Evolutionary conservation across 2,329 filamentous ascomycete species (phyloP).

Genomic region (Ascochyta pisi): DNA sequence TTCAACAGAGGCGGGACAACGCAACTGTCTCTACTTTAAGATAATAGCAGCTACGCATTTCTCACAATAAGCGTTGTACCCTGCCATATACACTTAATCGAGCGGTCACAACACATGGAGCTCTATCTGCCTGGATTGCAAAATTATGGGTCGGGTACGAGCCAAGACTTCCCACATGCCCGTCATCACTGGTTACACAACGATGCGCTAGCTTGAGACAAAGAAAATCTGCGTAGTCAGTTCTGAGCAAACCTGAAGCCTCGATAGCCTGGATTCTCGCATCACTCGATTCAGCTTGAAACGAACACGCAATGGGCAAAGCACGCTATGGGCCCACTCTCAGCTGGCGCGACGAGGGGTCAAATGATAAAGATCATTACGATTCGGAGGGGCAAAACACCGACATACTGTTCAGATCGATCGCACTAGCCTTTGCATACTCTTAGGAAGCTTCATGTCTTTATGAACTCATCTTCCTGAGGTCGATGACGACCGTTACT

Average conservation of each 20-base stretch:
- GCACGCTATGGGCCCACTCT: constrained; percentile 1
- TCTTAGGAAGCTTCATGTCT: background rate
- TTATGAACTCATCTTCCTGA: background rate
- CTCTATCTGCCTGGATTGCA: constrained; percentile 10
- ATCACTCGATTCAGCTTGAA: constrained; percentile 9
- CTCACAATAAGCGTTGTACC: background rate
- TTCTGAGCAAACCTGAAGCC: constrained; percentile 4
- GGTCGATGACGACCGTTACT: background rate
- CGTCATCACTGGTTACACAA: constrained; percentile 34
- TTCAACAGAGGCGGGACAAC: background rate
- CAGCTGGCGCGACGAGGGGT: constrained; percentile 8
- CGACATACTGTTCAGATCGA: background rate
- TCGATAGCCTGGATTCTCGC: constrained; percentile 2
- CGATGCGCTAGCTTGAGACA: constrained; percentile 20
- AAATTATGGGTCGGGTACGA: constrained; percentile 26
- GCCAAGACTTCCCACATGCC: constrained; percentile 29
- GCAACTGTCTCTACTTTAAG: no score
- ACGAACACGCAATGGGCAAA: background rate
- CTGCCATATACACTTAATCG: background rate
- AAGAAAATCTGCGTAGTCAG: constrained; percentile 22
- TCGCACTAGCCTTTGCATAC: background rate
- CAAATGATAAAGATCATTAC: background rate
- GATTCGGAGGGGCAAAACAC: background rate
- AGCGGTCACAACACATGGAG: constrained; percentile 1
- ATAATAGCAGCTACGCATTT: background rate